Base-by-base conservation (phyloP, 345 rosid genomes). In the Lagerstroemia speciosa region DNA sequence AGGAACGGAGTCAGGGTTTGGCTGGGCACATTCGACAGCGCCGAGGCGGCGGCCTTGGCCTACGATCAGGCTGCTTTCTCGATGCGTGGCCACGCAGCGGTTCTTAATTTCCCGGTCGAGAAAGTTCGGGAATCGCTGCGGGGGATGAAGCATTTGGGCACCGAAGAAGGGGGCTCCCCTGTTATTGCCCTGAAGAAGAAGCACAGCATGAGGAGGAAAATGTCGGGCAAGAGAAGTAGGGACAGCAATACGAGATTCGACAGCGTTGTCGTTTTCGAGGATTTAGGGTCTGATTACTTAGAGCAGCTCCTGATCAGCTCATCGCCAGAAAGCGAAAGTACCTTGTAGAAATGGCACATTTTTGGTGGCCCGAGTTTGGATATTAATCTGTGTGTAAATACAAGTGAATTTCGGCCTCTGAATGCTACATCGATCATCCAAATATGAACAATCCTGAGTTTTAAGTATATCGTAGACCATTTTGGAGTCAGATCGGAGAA, bases 21-120 rank as follows among this genome's bases (percentile, higher is more conserved):
- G 98, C 76, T 92, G 2, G 98, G 98, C n/a, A 92, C 98, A 4
- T 92, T 89, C 66, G 85, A 83, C 77, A 86, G 92, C 1, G 98
- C 96, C 0, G 98, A 92, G 72, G 96, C 84, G 29, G 98, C 98
- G 0, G 96, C 96, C 45, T 68, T 95, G 73, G 98, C 96, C 1
- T 92, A 92, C 37, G 98, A 92, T 64, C 81, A 84, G 71, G 96
- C 98, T 0, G 96, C 98, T 22, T 87, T 73, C 64, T 67, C 87
- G 46, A 92, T 87, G 90, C 79, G 98, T 68, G 96, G 98, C 40
- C 85, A 78, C 52, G 69, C 86, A 7, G 96, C 98, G 2, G 77
- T 89, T 71, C 81, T 92, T 14, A 92, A 92, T 65, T 92, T 92
- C 68, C 93, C 96, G 5, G 61, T 73, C 6, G 98, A 92, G 70